phyloP scores from a whole-genome alignment of 805 yeast species.

The Kazachstania taianensis region DNA sequence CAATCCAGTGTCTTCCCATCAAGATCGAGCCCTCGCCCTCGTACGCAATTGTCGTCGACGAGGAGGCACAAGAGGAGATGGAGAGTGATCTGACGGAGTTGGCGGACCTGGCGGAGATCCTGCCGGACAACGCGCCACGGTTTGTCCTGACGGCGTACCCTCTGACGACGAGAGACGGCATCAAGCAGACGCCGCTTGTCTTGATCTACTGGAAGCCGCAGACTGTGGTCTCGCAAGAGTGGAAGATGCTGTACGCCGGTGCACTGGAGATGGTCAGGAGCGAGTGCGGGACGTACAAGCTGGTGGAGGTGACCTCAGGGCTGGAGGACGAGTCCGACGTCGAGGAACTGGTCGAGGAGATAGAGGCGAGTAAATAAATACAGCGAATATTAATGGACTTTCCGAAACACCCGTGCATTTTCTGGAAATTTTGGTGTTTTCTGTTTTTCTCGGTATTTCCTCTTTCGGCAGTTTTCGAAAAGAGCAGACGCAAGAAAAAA shows the following conservation, averaged over 20 bases:
- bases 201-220: conserved; percentile 83
- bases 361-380: conserved; percentile 27
- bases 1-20: conserved; percentile 48
- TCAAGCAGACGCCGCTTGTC: conserved; percentile 64
- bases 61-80: conserved; percentile 42
- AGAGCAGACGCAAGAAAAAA: too few relatives aligned
- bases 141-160: conserved; percentile 73
- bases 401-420: too few relatives aligned
- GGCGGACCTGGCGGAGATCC: conserved; percentile 58
- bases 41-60: conserved; percentile 25
- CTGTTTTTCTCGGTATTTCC: too few relatives aligned
- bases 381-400: too few relatives aligned
- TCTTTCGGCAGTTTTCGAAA: too few relatives aligned
- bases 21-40: conserved; percentile 27
- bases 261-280: conserved; percentile 73
- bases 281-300: conserved; percentile 60
- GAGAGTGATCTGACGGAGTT: conserved; percentile 36
- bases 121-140: conserved; percentile 78
- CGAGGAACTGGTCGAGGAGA: conserved; percentile 28
- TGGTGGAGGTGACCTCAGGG: conserved; percentile 28
- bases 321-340: conserved; percentile 27
- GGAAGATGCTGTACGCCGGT: conserved; percentile 84
- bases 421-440: neutral
- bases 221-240: conserved; percentile 64
- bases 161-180: conserved; percentile 55